Evolutionary conservation across 352 stramenopile genomes (phyloP), one percentile per base, ranked within the genome.

Genomic region (Hyaloperonospora brassicae): DNA sequence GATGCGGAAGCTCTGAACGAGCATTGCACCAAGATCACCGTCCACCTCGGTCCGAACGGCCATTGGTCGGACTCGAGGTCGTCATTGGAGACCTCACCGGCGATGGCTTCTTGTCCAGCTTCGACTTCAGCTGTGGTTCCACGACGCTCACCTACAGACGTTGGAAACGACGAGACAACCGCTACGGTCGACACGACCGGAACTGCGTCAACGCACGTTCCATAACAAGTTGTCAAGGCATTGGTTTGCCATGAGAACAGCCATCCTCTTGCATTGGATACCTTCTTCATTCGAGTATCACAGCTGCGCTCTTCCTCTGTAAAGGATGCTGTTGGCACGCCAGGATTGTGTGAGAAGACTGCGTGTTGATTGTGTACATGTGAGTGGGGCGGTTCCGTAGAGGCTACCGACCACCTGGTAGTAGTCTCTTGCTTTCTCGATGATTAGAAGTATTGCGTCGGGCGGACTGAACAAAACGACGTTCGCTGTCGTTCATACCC

Each of bases 401-500:
- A n/a, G 4, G 36, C 34, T 39, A n/a, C 52, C 43, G 38, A 68
- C 21, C 47, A 69, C n/a, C n/a, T n/a, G 55, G 55, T 30, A 42
- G 36, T 42, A 11, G 7, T 39, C 7, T 42, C 58, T 47, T 59
- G 34, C 47, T 73, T 83, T 87, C 80, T 90, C 70, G 51, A 86
- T 86, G 80, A 90, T 76, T 78, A 90, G 70, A 90, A 79, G 27
- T 49, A 84, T 66, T 85, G 80, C 80, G 80, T 90, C 80, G 80
- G 80, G 78, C 80, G 80, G 80, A 86, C 80, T 90, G 77, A 90
- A 78, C 71, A 79, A 84, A 87, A 74, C 64, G 61, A 57, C 49
- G 55, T 43, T 52, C 50, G 45, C 47, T 61, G 41, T 61, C 36
- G 59, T 44, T 46, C 44, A 68, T 61, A 77, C 69, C 74, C 76